Conservation (phyloP, 2,329 filamentous ascomycete species). For the Fusarium oxysporum region DNA sequence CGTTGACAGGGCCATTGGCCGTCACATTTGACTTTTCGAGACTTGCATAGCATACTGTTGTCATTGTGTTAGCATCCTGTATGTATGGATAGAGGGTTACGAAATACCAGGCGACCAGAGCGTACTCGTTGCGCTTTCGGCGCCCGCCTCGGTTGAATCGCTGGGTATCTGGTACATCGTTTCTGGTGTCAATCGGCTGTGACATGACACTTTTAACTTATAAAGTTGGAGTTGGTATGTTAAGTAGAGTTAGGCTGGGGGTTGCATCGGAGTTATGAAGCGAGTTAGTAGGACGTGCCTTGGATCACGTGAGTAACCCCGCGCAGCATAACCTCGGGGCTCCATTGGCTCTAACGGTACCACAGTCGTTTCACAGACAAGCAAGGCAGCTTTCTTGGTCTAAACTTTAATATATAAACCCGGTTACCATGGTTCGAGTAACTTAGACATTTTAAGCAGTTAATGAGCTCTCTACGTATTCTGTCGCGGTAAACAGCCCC, state of each 20-base stretch:
- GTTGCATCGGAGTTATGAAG: neutral
- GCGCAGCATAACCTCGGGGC: neutral
- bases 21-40: neutral
- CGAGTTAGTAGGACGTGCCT: neutral
- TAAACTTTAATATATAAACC: no score
- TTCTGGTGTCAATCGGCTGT: accelerated
- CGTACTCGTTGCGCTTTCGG: neutral
- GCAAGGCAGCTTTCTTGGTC: no score
- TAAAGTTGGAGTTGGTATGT: neutral
- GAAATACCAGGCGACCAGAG: neutral
- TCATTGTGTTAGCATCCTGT: neutral
- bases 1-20: neutral
- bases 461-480: no score
- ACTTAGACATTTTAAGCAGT: no score
- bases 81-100: accelerated
- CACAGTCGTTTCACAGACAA: no score
- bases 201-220: neutral
- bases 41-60: neutral
- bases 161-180: accelerated
- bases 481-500: no score
- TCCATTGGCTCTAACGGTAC: neutral
- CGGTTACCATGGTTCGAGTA: no score
- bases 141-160: neutral
- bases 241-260: neutral
- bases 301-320: neutral